Conservation (phyloP, 176 grass and related monocot genomes). For the Bolboschoenus planiculmis region DNA sequence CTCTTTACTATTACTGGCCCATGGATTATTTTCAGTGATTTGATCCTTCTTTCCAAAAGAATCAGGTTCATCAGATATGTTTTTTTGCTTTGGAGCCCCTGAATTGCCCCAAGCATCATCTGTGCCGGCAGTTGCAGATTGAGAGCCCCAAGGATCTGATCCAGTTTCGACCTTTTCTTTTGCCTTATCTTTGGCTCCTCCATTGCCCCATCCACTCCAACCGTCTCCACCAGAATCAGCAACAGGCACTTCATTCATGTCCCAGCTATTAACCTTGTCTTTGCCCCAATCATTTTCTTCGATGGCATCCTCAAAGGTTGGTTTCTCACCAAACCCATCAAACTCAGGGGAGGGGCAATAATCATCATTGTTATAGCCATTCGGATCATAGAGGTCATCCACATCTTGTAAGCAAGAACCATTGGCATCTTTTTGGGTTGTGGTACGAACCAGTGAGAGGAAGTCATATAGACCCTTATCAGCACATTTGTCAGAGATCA, state of each 20-base stretch:
- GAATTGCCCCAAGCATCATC: conserved; percentile 34
- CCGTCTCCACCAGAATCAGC: conserved; percentile 33
- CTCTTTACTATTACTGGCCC: conserved; percentile 6
- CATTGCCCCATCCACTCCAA: conserved; percentile 61
- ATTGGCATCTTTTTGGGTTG: conserved; percentile 41
- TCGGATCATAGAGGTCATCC: conserved; percentile 54
- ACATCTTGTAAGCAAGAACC: conserved; percentile 61
- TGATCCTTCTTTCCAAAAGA: background rate
- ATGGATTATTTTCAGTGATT: background rate
- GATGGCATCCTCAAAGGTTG: conserved; percentile 62
- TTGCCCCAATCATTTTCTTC: conserved; percentile 36
- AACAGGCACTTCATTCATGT: conserved; percentile 32
- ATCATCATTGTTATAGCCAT: conserved; percentile 32
- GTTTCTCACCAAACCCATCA: conserved; percentile 44
- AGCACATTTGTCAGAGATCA: conserved; percentile 50
- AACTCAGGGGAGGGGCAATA: conserved; percentile 65
- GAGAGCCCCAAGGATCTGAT: conserved; percentile 40
- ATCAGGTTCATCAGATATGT: background rate
- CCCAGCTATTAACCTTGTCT: conserved; percentile 32
- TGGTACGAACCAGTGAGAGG: conserved; percentile 59
- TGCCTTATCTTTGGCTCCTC: conserved; percentile 16
- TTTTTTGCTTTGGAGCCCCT: background rate
- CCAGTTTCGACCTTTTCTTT: conserved; percentile 31
- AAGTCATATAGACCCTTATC: conserved; percentile 85
- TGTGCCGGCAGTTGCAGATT: conserved; percentile 21